phyloP scores from a whole-genome alignment of 23 red algal genomes.

The Gracilaria gracilis region DNA sequence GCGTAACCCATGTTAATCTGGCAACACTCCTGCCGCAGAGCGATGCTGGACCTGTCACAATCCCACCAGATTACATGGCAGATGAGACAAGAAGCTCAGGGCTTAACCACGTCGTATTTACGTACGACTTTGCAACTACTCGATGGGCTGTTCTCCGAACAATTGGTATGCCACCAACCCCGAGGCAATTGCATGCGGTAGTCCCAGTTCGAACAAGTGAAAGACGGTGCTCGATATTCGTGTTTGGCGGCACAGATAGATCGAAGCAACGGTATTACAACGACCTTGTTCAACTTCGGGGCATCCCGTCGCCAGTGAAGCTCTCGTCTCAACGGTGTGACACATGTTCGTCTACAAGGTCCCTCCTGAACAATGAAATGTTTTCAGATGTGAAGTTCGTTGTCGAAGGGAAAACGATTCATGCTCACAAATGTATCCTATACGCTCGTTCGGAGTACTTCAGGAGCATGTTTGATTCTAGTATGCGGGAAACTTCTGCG shows the following conservation, averaged over 20 bases:
- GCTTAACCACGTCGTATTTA: conserved; percentile 76
- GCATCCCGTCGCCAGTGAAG: conserved; percentile 33
- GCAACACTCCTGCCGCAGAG: neutral
- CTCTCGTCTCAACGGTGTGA: conserved; percentile 18
- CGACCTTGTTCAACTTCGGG: conserved; percentile 85
- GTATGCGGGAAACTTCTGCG: conserved; percentile 81
- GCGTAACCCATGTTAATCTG: conserved; percentile 26
- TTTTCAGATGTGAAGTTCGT: conserved; percentile 87
- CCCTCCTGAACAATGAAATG: conserved; percentile 61
- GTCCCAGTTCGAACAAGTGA: conserved; percentile 53
- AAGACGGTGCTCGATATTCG: conserved; percentile 59
- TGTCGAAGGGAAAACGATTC: conserved; percentile 79
- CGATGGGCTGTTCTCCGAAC: conserved; percentile 75
- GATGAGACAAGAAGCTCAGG: conserved; percentile 70
- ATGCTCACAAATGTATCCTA: conserved; percentile 84
- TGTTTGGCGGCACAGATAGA: conserved; percentile 90
- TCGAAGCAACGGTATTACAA: conserved; percentile 84
- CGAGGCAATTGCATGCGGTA: conserved; percentile 84
- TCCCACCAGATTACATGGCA: neutral
- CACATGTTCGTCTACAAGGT: conserved; percentile 32
- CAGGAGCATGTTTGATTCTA: conserved; percentile 82
- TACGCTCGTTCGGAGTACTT: conserved; percentile 91
- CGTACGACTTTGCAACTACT: conserved; percentile 85
- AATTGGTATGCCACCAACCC: conserved; percentile 48
- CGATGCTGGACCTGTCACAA: neutral